Evolutionary conservation across 192 early-diverging fungal species (phyloP).

Genomic region (Coemansia sp.): DNA sequence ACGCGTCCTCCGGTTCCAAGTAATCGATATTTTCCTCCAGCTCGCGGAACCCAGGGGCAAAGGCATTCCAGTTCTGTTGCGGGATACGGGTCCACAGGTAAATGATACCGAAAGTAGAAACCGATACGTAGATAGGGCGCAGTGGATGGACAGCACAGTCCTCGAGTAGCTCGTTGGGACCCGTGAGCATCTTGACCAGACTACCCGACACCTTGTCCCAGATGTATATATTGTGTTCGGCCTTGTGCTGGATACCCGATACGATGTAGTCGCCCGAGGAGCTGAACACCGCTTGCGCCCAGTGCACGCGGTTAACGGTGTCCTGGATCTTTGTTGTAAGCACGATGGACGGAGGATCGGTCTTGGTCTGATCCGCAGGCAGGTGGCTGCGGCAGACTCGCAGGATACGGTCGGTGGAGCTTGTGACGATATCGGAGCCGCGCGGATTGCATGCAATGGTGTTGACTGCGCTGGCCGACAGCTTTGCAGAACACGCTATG

Average conservation of each 20-base stretch:
- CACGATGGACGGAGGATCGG: slow-evolving; percentile 28
- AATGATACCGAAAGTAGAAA: slow-evolving; percentile 79
- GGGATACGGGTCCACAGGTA: slow-evolving; percentile 86
- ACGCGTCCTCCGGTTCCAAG: slow-evolving; percentile 90
- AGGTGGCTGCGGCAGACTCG: slow-evolving; percentile 62
- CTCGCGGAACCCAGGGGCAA: slow-evolving; percentile 91
- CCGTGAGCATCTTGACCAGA: slow-evolving; percentile 88
- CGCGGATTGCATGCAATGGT: slow-evolving; percentile 45
- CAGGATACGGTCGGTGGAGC: slow-evolving; percentile 77
- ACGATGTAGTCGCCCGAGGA: slow-evolving; percentile 89
- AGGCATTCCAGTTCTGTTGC: slow-evolving; percentile 82
- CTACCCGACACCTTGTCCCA: slow-evolving; percentile 85
- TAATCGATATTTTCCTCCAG: slow-evolving; percentile 95
- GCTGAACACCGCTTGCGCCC: slow-evolving; percentile 87
- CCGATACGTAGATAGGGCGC: slow-evolving; percentile 78
- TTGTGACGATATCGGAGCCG: slow-evolving; percentile 70
- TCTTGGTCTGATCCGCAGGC: slow-evolving; percentile 20
- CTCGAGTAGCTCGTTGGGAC: slow-evolving; percentile 78
- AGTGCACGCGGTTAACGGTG: slow-evolving; percentile 85
- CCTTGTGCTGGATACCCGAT: slow-evolving; percentile 73
- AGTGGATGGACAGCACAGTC: slow-evolving; percentile 84
- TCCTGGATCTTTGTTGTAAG: slow-evolving; percentile 79
- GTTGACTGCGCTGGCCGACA: slow-evolving; percentile 37
- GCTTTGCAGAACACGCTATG: slow-evolving; percentile 30
- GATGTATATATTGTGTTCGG: slow-evolving; percentile 93